Conservation (phyloP, 768 basidiomycete genomes). For the Zangia roseola region DNA sequence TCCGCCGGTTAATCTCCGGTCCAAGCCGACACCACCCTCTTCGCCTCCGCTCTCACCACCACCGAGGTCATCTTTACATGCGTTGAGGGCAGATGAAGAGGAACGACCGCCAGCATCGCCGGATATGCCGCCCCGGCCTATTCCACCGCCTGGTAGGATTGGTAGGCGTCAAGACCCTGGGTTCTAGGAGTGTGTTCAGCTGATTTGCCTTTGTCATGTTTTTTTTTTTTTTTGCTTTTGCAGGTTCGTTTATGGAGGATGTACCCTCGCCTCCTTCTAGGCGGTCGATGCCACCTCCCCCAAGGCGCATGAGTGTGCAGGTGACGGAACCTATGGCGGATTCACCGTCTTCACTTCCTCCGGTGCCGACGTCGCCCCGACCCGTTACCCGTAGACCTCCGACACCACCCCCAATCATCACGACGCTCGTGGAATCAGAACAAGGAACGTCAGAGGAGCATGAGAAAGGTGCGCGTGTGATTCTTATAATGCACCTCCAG, state of each 20-base stretch:
- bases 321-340: slow-evolving; percentile 8
- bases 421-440: slow-evolving; percentile 13
- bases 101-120: slow-evolving; percentile 26
- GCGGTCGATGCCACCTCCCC: slow-evolving; percentile 22
- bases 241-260: slow-evolving; percentile 17
- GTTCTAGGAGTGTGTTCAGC: neutral
- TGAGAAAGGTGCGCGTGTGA: slow-evolving; percentile 10
- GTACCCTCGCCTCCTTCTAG: slow-evolving; percentile 10
- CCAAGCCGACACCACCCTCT: slow-evolving; percentile 18
- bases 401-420: slow-evolving; percentile 29
- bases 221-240: neutral
- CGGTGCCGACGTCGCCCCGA: slow-evolving; percentile 16
- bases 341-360: slow-evolving; percentile 19
- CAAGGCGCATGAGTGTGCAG: slow-evolving; percentile 24
- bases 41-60: slow-evolving; percentile 20
- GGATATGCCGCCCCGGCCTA: slow-evolving; percentile 29
- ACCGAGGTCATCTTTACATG: slow-evolving; percentile 5
- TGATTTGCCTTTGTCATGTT: slow-evolving; percentile 1
- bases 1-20: slow-evolving; percentile 30
- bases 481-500: neutral
- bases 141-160: slow-evolving; percentile 31
- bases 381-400: slow-evolving; percentile 12
- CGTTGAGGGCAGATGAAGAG: slow-evolving; percentile 19
- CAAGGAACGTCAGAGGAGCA: slow-evolving; percentile 2
- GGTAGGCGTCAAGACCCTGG: slow-evolving; percentile 13